Evolutionary conservation across 2,329 filamentous ascomycete genomes (phyloP).

Genomic region (Claviceps pazoutovae): DNA sequence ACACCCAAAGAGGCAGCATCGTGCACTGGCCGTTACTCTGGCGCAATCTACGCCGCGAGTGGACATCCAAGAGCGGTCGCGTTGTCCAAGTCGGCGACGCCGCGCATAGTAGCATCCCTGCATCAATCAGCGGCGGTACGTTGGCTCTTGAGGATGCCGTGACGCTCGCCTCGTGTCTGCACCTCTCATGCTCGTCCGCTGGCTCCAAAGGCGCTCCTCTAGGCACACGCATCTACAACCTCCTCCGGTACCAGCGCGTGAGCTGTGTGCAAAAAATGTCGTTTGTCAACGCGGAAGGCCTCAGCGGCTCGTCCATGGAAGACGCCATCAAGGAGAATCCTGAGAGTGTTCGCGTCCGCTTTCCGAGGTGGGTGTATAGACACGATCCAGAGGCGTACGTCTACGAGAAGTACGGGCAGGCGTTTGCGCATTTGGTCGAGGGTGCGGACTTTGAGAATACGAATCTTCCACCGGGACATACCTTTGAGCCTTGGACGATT

Average conservation of each 20-base stretch:
- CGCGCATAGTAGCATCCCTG: slow-evolving; percentile 10
- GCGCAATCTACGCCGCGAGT: slow-evolving; percentile 6
- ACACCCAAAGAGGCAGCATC: background rate
- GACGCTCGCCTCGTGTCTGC: slow-evolving; percentile 9
- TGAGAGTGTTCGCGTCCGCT: background rate
- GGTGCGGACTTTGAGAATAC: background rate
- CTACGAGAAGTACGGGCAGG: slow-evolving; percentile 4
- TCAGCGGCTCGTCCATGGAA: background rate
- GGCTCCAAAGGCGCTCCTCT: background rate
- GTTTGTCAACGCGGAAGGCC: slow-evolving; percentile 4
- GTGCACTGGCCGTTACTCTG: slow-evolving; percentile 9
- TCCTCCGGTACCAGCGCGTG: slow-evolving; percentile 4
- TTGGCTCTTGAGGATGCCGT: slow-evolving; percentile 11
- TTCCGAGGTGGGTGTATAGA: slow-evolving; percentile 2
- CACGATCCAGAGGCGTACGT: slow-evolving; percentile 6
- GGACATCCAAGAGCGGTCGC: slow-evolving; percentile 7
- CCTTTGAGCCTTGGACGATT: slow-evolving; percentile 2
- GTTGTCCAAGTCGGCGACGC: slow-evolving; percentile 11
- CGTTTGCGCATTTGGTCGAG: background rate
- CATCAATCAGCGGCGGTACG: slow-evolving; percentile 9
- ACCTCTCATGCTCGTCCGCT: slow-evolving; percentile 1
- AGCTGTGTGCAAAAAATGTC: slow-evolving; percentile 4
- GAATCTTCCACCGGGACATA: slow-evolving; percentile 1
- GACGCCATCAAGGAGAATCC: slow-evolving; percentile 1
- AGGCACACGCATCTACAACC: slow-evolving; percentile 1